Evolutionary conservation across 305 asterid genomes (phyloP), one percentile per base, ranked within the genome.

Genomic region (Solanum aculeatissimum): DNA sequence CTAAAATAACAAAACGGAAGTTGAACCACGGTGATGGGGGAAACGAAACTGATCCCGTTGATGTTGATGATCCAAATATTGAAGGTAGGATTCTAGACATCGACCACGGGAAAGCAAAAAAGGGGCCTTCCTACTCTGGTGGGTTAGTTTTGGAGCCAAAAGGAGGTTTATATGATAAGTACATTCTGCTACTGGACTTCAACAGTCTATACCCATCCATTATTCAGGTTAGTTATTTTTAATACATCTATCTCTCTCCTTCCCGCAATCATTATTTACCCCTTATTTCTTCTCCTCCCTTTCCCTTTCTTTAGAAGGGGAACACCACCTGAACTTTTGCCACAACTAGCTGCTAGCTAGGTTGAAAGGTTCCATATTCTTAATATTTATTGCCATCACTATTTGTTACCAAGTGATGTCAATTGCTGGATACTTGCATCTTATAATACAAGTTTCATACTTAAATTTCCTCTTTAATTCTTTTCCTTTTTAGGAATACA

Each of bases 131-230:
- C 78, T 97, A 95, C 89, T 87, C 97, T 21, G 99, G 99, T 87
- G 99, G 99, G 80, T 90, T 95, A 86, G 99, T 97, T 87, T 92
- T 97, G 92, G 99, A 97, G 92, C 99, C 99, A 29, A 97, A 95
- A 91, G 93, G 89, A 87, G 99, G 99, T 77, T 91, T 97, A 62
- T 97, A 97, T 85, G 99, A 97, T 90, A 97, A 97, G 89, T 97
- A 92, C 89, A 91, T 93, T 81, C 90, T 97, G 87, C 98, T 97
- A 86, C 91, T 97, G 89, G 99, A 97, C 91, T 97, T 97, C 92
- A 97, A 97, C 94, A 97, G 99, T 90, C 99, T 97, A 85, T 97
- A 97, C 91, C 99, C 99, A 84, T 97, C 99, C 80, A 97, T 97
- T 84, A 97, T 97, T 91, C 99, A 93, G 99, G 99, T 93, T 75